Percentiles rank a stretch among this genome's conserved stretches.
These are phyloP conservation scores for Chrysoporthe austroafricana DNA, from an alignment of 2,329 filamentous ascomycete species.

Conservation along the genomic window DNA sequence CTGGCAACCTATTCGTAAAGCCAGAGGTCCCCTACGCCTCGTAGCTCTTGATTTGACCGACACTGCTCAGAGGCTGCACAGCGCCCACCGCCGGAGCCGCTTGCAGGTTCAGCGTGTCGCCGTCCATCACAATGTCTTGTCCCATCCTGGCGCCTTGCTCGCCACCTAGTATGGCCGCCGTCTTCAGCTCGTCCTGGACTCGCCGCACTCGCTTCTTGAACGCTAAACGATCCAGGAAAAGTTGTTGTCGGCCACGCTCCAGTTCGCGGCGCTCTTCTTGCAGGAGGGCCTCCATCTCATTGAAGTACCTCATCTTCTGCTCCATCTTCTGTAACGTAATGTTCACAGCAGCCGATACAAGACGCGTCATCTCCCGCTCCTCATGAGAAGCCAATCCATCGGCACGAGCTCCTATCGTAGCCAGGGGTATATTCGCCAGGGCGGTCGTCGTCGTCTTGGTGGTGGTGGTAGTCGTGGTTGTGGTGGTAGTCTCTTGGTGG, in stretches of 20 bases:
- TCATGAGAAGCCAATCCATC: slow-evolving; percentile 92
- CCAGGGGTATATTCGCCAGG: slow-evolving; percentile 79
- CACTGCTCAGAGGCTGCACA: slow-evolving; percentile 59
- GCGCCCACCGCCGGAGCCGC: slow-evolving; percentile 45
- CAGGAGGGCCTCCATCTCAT: slow-evolving; percentile 91
- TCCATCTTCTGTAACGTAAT: slow-evolving; percentile 94
- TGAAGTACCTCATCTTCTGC: slow-evolving; percentile 93
- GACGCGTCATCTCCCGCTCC: slow-evolving; percentile 92
- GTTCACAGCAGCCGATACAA: slow-evolving; percentile 91
- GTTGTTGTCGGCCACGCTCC: slow-evolving; percentile 86
- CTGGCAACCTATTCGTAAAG: not conserved
- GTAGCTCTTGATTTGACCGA: slow-evolving; percentile 60
- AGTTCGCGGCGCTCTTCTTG: slow-evolving; percentile 92
- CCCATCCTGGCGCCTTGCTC: slow-evolving; percentile 55
- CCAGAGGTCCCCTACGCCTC: slow-evolving; percentile 48
- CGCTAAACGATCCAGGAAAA: slow-evolving; percentile 88
- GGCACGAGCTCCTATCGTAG: slow-evolving; percentile 82
- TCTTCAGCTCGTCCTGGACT: slow-evolving; percentile 75
- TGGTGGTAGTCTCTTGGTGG: slow-evolving; percentile 49
- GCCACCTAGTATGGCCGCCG: slow-evolving; percentile 52
- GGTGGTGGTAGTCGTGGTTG: slow-evolving; percentile 54
- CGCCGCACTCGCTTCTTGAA: slow-evolving; percentile 88
- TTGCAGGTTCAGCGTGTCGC: slow-evolving; percentile 59
- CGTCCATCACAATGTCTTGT: slow-evolving; percentile 51
- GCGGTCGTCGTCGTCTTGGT: slow-evolving; percentile 51